Conservation (phyloP, 257 asterid genomes). For the Penstemon davidsonii region DNA sequence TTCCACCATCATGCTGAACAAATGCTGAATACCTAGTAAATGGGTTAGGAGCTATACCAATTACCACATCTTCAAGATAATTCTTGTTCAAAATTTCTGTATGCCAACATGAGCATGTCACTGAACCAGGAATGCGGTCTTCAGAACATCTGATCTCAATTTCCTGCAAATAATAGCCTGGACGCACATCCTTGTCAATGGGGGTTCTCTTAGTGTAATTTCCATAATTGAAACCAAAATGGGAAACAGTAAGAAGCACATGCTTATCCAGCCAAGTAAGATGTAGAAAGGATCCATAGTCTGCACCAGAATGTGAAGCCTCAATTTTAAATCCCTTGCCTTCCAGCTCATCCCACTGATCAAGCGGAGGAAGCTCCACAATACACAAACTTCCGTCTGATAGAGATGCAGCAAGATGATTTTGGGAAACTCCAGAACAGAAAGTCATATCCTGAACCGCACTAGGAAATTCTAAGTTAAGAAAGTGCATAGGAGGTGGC, state of each 20-base stretch:
- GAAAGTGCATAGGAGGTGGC: slow-evolving; percentile 89
- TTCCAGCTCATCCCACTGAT: slow-evolving; percentile 93
- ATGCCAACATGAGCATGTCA: slow-evolving; percentile 87
- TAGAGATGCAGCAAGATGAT: slow-evolving; percentile 69
- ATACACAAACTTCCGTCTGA: slow-evolving; percentile 85
- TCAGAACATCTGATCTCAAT: slow-evolving; percentile 70
- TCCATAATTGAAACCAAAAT: slow-evolving; percentile 29
- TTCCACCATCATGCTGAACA: slow-evolving; percentile 85
- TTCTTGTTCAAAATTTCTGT: slow-evolving; percentile 44
- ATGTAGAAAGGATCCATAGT: slow-evolving; percentile 48
- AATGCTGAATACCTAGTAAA: slow-evolving; percentile 51
- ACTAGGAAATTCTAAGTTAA: slow-evolving; percentile 62
- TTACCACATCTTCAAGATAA: slow-evolving; percentile 57
- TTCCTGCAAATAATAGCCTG: slow-evolving; percentile 65
- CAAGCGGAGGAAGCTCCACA: slow-evolving; percentile 75
- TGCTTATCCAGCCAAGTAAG: slow-evolving; percentile 77
- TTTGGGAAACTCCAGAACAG: slow-evolving; percentile 43
- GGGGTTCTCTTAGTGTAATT: slow-evolving; percentile 26
- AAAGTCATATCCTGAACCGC: slow-evolving; percentile 59
- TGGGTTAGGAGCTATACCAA: slow-evolving; percentile 57
- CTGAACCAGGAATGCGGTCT: slow-evolving; percentile 60
- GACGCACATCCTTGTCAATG: slow-evolving; percentile 36
- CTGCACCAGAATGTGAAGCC: slow-evolving; percentile 44
- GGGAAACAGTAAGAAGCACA: slow-evolving; percentile 61
- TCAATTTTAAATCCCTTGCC: slow-evolving; percentile 61